phyloP scores from a whole-genome alignment of 768 basidiomycete species.

The Dictyophora rubrovolvata region DNA sequence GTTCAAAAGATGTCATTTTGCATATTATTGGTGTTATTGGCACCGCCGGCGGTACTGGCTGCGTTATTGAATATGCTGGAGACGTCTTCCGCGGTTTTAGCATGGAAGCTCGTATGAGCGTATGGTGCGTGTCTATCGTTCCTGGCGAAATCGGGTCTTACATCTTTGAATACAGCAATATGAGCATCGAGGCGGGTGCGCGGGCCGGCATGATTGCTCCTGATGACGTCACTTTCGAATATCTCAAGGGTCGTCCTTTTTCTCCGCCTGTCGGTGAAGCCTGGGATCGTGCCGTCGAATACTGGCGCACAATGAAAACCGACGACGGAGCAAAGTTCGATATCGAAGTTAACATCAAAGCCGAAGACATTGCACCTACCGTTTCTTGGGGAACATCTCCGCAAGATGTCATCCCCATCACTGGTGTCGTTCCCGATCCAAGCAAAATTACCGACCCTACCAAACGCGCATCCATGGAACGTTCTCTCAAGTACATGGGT shows the following conservation, averaged over 20 bases:
- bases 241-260: conserved; percentile 72
- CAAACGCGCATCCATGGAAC: conserved; percentile 60
- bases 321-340: conserved; percentile 84
- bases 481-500: conserved; percentile 82
- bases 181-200: conserved; percentile 92
- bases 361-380: conserved; percentile 80
- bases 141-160: neutral
- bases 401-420: conserved; percentile 79
- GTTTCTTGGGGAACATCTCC: conserved; percentile 95
- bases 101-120: conserved; percentile 87
- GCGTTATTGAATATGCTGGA: conserved; percentile 84
- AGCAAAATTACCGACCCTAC: conserved; percentile 49
- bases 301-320: conserved; percentile 72
- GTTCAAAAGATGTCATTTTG: conserved; percentile 83
- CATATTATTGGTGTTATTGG: conserved; percentile 87
- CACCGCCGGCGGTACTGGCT: conserved; percentile 86
- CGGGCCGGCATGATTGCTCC: conserved; percentile 93
- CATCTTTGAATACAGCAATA: conserved; percentile 47
- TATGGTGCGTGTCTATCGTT: conserved; percentile 16
- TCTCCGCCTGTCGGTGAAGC: conserved; percentile 66
- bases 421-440: conserved; percentile 72
- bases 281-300: conserved; percentile 78
- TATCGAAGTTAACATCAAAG: conserved; percentile 66
- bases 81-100: conserved; percentile 74
- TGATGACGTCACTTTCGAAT: conserved; percentile 77